Evolutionary conservation across 495 filamentous ascomycete genomes (phyloP).

Genomic region (Xylaria sp.): DNA sequence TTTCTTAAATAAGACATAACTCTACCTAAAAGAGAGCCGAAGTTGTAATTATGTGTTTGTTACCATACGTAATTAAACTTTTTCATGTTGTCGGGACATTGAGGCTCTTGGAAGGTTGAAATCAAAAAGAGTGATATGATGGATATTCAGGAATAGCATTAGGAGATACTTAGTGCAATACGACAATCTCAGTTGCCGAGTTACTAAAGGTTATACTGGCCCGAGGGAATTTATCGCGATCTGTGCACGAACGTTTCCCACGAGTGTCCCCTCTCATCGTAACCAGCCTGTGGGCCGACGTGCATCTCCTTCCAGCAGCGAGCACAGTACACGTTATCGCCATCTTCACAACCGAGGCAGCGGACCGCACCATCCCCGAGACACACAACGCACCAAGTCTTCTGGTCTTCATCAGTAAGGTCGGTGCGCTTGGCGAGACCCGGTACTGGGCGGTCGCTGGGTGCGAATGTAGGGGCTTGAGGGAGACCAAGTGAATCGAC

Average conservation of each 20-base stretch:
- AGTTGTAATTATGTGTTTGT: background rate
- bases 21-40: background rate
- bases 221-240: conserved; percentile 11
- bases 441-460: conserved; percentile 47
- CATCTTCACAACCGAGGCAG: conserved; percentile 66
- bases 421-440: conserved; percentile 41
- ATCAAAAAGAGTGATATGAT: background rate
- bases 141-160: background rate
- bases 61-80: background rate
- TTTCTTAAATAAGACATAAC: background rate
- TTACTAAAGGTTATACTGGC: background rate
- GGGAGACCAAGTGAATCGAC: conserved; percentile 56
- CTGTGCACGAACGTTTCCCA: conserved; percentile 47
- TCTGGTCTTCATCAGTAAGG: conserved; percentile 68
- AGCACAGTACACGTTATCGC: conserved; percentile 66
- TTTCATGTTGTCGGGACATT: background rate
- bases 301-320: conserved; percentile 76
- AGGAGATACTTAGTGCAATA: background rate
- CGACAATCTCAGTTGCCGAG: background rate
- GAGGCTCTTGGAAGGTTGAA: background rate
- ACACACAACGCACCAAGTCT: conserved; percentile 74
- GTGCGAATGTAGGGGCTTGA: conserved; percentile 60
- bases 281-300: conserved; percentile 61
- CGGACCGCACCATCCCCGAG: conserved; percentile 67
- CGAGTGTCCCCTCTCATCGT: conserved; percentile 61